Percentiles rank a stretch among this genome's conserved stretches.
These are phyloP conservation scores for Penicillium paxilli DNA, from an alignment of 495 filamentous ascomycete genomes.

Conservation along the genomic window DNA sequence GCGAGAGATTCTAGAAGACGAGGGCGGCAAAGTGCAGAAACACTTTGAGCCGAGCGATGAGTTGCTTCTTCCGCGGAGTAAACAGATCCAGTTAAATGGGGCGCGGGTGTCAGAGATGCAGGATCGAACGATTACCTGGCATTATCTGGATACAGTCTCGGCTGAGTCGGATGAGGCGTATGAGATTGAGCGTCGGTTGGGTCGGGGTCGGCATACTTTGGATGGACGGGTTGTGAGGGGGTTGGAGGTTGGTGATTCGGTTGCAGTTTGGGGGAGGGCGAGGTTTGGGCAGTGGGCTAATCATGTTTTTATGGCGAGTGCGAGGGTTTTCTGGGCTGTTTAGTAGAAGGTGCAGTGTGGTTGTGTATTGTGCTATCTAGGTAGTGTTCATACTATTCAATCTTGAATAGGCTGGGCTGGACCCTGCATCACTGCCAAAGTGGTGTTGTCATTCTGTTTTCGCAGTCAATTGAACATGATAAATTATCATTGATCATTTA, in stretches of 20 bases:
- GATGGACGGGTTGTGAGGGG: slow-evolving; percentile 56
- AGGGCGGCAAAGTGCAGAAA: slow-evolving; percentile 17
- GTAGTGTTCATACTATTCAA: no score
- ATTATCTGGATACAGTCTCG: slow-evolving; percentile 45
- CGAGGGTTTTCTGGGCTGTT: slow-evolving; percentile 65
- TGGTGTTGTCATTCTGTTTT: no score
- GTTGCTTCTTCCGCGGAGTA: slow-evolving; percentile 36
- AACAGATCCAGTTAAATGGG: slow-evolving; percentile 57
- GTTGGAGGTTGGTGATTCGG: slow-evolving; percentile 61
- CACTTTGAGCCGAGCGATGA: slow-evolving; percentile 32
- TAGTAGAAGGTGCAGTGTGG: no score
- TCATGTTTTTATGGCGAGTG: slow-evolving; percentile 51
- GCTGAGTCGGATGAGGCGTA: slow-evolving; percentile 47
- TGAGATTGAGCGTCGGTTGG: slow-evolving; percentile 35
- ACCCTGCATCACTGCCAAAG: no score
- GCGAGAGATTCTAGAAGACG: slow-evolving; percentile 16
- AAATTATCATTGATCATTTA: no score
- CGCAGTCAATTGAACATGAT: no score
- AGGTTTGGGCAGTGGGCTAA: slow-evolving; percentile 66
- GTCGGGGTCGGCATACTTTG: slow-evolving; percentile 55
- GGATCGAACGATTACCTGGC: slow-evolving; percentile 57
- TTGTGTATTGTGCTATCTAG: no score
- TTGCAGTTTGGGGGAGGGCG: slow-evolving; percentile 65
- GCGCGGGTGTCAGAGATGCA: slow-evolving; percentile 30
- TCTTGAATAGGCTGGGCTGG: no score